Evolutionary conservation across 768 basidiomycete genomes (phyloP).

Genomic region (Leccinum aurantiacum): DNA sequence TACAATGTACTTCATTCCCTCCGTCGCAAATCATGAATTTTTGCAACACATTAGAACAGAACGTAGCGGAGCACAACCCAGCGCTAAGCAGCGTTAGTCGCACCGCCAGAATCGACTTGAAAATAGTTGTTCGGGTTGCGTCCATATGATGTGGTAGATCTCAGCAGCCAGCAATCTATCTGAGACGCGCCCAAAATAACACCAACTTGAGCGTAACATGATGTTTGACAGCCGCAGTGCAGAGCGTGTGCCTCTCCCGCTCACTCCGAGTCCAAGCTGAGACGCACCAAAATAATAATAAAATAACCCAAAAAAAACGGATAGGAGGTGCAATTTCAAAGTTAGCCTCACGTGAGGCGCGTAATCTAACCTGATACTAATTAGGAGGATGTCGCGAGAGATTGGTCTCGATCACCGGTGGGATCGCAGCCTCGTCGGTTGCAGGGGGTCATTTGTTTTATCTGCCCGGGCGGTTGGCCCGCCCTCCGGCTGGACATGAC

Average conservation of each 20-base stretch:
- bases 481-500: neutral
- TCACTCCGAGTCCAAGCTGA: neutral
- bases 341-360: neutral
- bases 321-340: neutral
- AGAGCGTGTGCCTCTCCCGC: neutral
- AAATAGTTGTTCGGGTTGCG: neutral
- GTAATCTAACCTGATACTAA: neutral
- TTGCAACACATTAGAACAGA: neutral
- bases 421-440: neutral
- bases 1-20: slow-evolving; percentile 2
- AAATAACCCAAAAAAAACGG: neutral
- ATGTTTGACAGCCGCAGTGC: neutral
- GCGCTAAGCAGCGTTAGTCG: neutral
- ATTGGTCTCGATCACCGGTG: neutral
- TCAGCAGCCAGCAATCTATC: neutral
- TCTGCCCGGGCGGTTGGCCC: neutral
- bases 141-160: neutral
- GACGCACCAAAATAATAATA: neutral
- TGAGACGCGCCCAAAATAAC: slow-evolving; percentile 1
- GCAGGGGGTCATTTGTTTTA: neutral
- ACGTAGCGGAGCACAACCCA: neutral
- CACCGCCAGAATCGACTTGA: neutral
- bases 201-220: neutral
- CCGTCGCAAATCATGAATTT: neutral
- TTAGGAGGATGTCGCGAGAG: neutral